phyloP scores from a whole-genome alignment of 306 rosid species.

The Psophocarpus tetragonolobus region DNA sequence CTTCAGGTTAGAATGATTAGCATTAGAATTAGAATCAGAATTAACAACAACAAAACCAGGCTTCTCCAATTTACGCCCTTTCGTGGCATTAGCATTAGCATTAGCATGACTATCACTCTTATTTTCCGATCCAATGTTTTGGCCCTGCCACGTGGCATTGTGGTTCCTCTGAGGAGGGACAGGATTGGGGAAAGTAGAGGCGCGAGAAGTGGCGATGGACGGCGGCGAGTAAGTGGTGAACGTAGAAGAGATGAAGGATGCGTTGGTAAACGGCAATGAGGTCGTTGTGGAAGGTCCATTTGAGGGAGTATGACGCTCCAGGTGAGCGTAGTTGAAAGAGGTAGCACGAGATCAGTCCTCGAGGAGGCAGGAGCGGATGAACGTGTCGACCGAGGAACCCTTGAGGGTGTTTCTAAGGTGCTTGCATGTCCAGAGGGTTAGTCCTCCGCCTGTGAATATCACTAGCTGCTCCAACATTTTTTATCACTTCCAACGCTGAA shows the following conservation, averaged over 20 bases:
- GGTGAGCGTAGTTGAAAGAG: conserved; percentile 77
- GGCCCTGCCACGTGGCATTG: conserved; percentile 55
- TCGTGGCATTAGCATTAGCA: conserved; percentile 30
- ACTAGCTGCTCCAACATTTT: conserved; percentile 88
- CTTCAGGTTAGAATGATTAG: conserved; percentile 53
- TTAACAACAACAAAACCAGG: conserved; percentile 50
- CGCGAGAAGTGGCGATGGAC: conserved; percentile 72
- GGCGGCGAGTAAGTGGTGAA: conserved; percentile 77
- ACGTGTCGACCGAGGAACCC: conserved; percentile 89
- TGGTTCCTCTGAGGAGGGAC: conserved; percentile 43
- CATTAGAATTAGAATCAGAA: background rate
- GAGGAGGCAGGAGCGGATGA: conserved; percentile 89
- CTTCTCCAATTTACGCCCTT: conserved; percentile 63
- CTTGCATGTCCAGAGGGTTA: conserved; percentile 92
- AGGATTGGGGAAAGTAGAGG: conserved; percentile 65
- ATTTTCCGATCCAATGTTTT: conserved; percentile 60
- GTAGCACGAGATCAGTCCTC: conserved; percentile 94
- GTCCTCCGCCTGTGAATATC: conserved; percentile 90
- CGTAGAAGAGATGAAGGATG: conserved; percentile 79
- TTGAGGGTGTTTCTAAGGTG: conserved; percentile 80
- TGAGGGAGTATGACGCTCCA: conserved; percentile 87
- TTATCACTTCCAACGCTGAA: background rate
- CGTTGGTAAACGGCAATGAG: conserved; percentile 92
- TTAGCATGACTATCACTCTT: too few species aligned
- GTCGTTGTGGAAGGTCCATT: conserved; percentile 93